These are phyloP conservation scores for Zymoseptoria ardabiliae DNA, from an alignment of 2,329 filamentous ascomycete species.

Conservation along the genomic window DNA sequence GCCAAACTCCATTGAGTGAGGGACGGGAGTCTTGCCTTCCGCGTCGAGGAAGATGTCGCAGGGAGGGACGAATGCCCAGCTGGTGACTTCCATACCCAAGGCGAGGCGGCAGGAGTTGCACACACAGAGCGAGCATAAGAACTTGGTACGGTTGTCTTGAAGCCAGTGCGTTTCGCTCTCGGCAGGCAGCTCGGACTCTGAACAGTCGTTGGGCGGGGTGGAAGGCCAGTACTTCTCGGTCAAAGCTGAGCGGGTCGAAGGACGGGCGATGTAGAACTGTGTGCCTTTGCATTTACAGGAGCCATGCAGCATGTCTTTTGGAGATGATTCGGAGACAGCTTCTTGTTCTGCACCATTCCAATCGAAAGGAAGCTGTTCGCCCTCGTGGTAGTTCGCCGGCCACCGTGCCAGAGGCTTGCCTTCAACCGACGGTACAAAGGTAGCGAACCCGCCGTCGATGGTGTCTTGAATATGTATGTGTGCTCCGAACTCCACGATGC, in stretches of 20 bases:
- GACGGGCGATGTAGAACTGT: slow-evolving; percentile 50
- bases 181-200: slow-evolving; percentile 35
- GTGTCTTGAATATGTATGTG: slow-evolving; percentile 32
- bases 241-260: slow-evolving; percentile 40
- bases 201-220: slow-evolving; percentile 35
- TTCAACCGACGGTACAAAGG: slow-evolving; percentile 25
- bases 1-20: slow-evolving; percentile 29
- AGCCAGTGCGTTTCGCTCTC: slow-evolving; percentile 57
- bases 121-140: slow-evolving; percentile 53
- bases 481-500: slow-evolving; percentile 22
- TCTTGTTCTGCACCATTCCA: slow-evolving; percentile 15
- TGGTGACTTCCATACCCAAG: slow-evolving; percentile 56
- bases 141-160: slow-evolving; percentile 41
- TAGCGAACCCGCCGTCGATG: slow-evolving; percentile 32
- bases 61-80: slow-evolving; percentile 60
- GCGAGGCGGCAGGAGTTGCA: slow-evolving; percentile 56
- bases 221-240: slow-evolving; percentile 48
- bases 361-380: slow-evolving; percentile 17
- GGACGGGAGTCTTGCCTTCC: slow-evolving; percentile 18
- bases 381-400: slow-evolving; percentile 14
- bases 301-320: slow-evolving; percentile 32
- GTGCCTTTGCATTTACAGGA: slow-evolving; percentile 51
- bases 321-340: neutral
- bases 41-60: slow-evolving; percentile 44
- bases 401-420: slow-evolving; percentile 25